These are phyloP conservation scores for Inga oerstediana DNA, from an alignment of 306 rosid genomes.

Conservation along the genomic window DNA sequence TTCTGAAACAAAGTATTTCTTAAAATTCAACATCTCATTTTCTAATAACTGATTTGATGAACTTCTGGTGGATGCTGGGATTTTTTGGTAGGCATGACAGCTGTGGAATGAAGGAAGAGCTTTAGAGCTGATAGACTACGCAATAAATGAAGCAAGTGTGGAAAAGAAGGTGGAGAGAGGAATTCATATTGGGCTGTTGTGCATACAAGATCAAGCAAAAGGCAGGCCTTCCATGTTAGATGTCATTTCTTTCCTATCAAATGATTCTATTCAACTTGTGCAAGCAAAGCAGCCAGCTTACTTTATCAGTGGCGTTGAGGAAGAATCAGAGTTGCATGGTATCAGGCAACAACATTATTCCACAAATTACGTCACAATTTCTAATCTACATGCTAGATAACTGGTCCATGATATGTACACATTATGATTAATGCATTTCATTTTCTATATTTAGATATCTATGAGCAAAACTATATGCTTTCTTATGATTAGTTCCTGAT, in stretches of 20 bases:
- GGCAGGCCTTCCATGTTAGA: conserved; percentile 53
- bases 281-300: conserved; percentile 39
- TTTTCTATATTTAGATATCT: no score
- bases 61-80: background rate
- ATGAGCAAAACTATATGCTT: no score
- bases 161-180: conserved; percentile 28
- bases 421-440: no score
- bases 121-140: conserved; percentile 21
- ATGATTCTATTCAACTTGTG: conserved; percentile 33
- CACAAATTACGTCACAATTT: conserved; percentile 28
- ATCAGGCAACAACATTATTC: conserved; percentile 6
- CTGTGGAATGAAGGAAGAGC: conserved; percentile 40
- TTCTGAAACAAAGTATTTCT: background rate
- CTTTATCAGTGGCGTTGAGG: conserved; percentile 10
- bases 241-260: conserved; percentile 39
- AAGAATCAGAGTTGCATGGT: background rate
- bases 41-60: background rate
- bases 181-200: conserved; percentile 49
- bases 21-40: background rate
- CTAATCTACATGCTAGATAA: conserved; percentile 27
- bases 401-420: background rate
- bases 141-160: background rate
- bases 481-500: no score
- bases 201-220: conserved; percentile 44
- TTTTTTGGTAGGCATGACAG: conserved; percentile 39